Base-by-base conservation (phyloP, 2,329 filamentous ascomycete species). In the Cercospora sojina region DNA sequence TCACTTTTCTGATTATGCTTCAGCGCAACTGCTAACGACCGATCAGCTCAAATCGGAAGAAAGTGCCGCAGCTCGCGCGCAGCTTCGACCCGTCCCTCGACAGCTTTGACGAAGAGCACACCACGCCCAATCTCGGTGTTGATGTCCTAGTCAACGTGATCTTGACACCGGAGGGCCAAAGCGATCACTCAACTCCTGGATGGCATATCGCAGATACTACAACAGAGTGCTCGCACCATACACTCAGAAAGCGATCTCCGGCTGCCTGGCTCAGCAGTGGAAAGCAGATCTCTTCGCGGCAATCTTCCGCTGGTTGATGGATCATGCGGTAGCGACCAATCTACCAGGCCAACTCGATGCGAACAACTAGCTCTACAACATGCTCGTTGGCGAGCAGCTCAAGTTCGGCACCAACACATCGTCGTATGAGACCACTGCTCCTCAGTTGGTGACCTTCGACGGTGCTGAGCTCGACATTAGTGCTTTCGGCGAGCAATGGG, bases 211-310 rank as follows among this genome's bases (percentile, higher is more conserved):
- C 67, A 66, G 64, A 53, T 25, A 51, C 59, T 68, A 63, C 65
- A 65, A 56, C 51, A 38, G 51, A 59, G 29, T 68, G 59, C 62
- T 72, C 66, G 49, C 59, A 66, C 47, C 58, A 43, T 62, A 67
- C 57, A 63, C 67, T 41, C 85, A 87, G 77, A 86, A 86, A 77
- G 78, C 79, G 47, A 83, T 84, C 62, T 87, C 85, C 47, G 80
- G 80, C 13, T 78, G 82, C 67, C 74, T 87, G 66, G 81, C 79
- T 23, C 73, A 75, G 31, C 77, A 86, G 67, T 87, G 85, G 85
- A 75, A 79, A 58, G 75, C 78, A 38, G 84, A 87, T 69, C 79
- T 78, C 56, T 82, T 81, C 61, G n/a, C 56, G 29, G 51, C 25
- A 38, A 41, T 7, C 6, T 38, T 1, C 2, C 35, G 16, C 35